Percentiles rank a stretch among this genome's conserved stretches.
phyloP scores from a whole-genome alignment of 2,329 filamentous ascomycete species.

The Aspergillus latus region DNA sequence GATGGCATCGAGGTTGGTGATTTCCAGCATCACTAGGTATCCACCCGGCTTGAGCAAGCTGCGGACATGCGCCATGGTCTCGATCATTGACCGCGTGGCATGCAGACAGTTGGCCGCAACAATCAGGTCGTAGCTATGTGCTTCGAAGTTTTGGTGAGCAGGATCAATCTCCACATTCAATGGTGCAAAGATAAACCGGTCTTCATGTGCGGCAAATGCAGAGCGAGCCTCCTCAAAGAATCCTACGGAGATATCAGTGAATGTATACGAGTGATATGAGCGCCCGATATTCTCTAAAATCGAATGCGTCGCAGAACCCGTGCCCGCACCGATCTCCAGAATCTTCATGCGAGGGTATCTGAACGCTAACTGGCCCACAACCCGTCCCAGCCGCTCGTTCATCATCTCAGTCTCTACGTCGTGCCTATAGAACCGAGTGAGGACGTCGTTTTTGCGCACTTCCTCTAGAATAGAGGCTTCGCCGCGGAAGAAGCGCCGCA shows the following conservation, averaged over 20 bases:
- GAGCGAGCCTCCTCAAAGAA: slow-evolving; percentile 43
- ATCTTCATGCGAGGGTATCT: slow-evolving; percentile 38
- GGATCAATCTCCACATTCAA: slow-evolving; percentile 34
- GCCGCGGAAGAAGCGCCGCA: not conserved
- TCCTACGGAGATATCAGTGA: slow-evolving; percentile 46
- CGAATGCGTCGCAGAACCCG: slow-evolving; percentile 37
- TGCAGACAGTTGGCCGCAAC: slow-evolving; percentile 42
- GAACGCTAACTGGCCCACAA: slow-evolving; percentile 14
- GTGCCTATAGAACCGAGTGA: not conserved
- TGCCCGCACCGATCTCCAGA: slow-evolving; percentile 40
- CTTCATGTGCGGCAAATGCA: slow-evolving; percentile 22
- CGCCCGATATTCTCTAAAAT: slow-evolving; percentile 32
- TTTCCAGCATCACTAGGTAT: not conserved
- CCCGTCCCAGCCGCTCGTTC: not conserved
- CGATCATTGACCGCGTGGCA: slow-evolving; percentile 28
- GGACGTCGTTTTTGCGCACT: not conserved
- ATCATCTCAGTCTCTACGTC: not conserved
- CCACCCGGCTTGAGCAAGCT: not conserved
- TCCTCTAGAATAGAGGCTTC: not conserved
- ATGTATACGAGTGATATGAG: slow-evolving; percentile 42
- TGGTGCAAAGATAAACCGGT: slow-evolving; percentile 32
- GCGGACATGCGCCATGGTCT: not conserved
- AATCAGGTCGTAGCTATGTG: slow-evolving; percentile 29
- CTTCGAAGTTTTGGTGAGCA: slow-evolving; percentile 35
- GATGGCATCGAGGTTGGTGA: not conserved